Evolutionary conservation across 257 asterid species (phyloP).

Genomic region (Scutellaria minor): DNA sequence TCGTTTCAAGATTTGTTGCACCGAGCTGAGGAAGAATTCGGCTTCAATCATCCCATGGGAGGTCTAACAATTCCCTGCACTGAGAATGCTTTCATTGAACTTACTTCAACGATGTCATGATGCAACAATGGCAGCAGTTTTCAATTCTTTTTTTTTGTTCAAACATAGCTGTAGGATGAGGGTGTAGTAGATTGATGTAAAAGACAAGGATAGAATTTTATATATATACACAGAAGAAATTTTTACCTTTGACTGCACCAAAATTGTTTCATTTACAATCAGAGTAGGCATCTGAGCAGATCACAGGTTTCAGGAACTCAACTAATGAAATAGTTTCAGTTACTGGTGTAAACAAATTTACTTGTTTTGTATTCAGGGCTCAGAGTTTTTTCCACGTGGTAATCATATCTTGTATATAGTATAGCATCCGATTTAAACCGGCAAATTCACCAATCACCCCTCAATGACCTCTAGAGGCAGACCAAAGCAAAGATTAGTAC

Average conservation of each 20-base stretch:
- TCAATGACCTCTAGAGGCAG: neutral
- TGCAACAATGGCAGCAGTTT: slow-evolving; percentile 18
- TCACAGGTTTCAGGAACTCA: no score
- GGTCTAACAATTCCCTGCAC: slow-evolving; percentile 55
- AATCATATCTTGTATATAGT: neutral
- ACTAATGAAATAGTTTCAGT: no score
- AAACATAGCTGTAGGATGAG: slow-evolving; percentile 34
- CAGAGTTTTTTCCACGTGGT: neutral
- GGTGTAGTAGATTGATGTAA: slow-evolving; percentile 32
- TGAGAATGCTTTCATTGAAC: slow-evolving; percentile 49
- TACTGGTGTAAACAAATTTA: no score
- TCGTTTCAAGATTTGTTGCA: slow-evolving; percentile 52
- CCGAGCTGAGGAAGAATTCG: slow-evolving; percentile 52
- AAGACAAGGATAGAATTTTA: slow-evolving; percentile 9
- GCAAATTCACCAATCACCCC: neutral
- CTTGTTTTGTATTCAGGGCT: neutral
- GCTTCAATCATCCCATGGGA: slow-evolving; percentile 53
- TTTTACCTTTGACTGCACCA: neutral
- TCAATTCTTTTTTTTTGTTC: slow-evolving; percentile 23
- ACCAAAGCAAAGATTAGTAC: neutral
- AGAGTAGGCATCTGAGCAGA: neutral
- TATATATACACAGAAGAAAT: neutral
- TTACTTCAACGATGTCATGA: slow-evolving; percentile 47
- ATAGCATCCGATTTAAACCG: no score
- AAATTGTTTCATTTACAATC: neutral